phyloP scores from a whole-genome alignment of 1,139 yeast species.

The Blastobotrys buckinghamii region DNA sequence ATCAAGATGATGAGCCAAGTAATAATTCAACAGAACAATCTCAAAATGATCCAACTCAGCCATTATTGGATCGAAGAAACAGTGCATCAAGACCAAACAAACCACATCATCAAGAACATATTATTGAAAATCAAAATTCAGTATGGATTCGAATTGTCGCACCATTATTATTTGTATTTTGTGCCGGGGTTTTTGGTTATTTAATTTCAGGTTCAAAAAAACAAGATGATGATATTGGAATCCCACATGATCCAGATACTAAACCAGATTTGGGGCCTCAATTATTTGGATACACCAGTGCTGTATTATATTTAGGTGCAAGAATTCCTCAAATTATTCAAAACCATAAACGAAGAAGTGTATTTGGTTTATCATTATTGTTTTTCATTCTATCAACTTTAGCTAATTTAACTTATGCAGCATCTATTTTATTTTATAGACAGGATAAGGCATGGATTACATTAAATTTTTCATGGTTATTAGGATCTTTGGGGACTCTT shows the following conservation, averaged over 20 bases:
- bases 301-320: constrained; percentile 65
- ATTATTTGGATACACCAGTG: constrained; percentile 65
- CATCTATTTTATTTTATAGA: constrained; percentile 64
- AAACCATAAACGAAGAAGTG: constrained; percentile 62
- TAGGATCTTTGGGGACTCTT: constrained; percentile 71
- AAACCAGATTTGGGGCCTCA: constrained; percentile 51
- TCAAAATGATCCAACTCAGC: constrained; percentile 21
- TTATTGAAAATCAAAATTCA: constrained; percentile 17
- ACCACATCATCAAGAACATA: constrained; percentile 27
- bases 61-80: constrained; percentile 22
- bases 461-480: constrained; percentile 65
- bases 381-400: constrained; percentile 70
- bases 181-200: constrained; percentile 62
- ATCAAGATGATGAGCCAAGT: background rate
- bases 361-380: constrained; percentile 65
- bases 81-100: constrained; percentile 18
- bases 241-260: constrained; percentile 17
- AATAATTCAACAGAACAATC: constrained; percentile 9
- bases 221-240: constrained; percentile 15
- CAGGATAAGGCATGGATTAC: constrained; percentile 53
- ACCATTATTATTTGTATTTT: constrained; percentile 59
- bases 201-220: constrained; percentile 39
- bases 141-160: constrained; percentile 45
- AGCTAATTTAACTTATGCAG: constrained; percentile 73
- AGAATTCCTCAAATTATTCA: constrained; percentile 75